A percentile compares a stretch with the other conserved stretches of the same genome.
phyloP scores from a whole-genome alignment of 108 stramenopile genomes.

The Skeletonema marinoi region DNA sequence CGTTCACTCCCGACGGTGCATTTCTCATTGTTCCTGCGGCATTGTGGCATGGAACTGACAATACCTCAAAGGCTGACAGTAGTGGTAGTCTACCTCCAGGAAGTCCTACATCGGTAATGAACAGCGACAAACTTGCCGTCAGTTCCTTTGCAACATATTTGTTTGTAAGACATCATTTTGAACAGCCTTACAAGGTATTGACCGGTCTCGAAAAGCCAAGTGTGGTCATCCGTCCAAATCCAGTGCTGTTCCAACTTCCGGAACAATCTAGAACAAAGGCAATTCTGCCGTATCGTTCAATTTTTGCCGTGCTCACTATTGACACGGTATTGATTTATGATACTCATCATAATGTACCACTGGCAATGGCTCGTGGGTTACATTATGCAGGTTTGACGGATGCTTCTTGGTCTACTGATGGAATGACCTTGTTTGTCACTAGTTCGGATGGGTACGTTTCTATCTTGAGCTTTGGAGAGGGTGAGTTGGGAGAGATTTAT shows the following conservation, averaged over 20 bases:
- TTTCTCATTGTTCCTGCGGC: conserved; percentile 90
- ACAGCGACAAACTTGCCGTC: conserved; percentile 20
- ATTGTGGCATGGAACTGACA: conserved; percentile 62
- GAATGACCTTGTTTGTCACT: conserved; percentile 71
- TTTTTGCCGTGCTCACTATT: conserved; percentile 85
- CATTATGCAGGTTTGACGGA: conserved; percentile 90
- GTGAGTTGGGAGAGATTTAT: conserved; percentile 74
- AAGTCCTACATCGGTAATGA: conserved; percentile 6
- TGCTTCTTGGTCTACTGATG: conserved; percentile 85
- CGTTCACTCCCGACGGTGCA: conserved; percentile 91
- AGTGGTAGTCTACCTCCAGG: conserved; percentile 4
- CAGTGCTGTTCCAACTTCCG: conserved; percentile 77
- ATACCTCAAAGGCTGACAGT: not conserved
- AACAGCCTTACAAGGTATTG: conserved; percentile 80
- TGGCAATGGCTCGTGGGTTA: conserved; percentile 68
- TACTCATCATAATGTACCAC: conserved; percentile 71
- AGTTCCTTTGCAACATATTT: conserved; percentile 74
- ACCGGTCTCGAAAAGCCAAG: conserved; percentile 85
- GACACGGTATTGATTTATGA: conserved; percentile 85
- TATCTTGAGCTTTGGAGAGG: conserved; percentile 70
- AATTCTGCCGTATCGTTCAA: conserved; percentile 66
- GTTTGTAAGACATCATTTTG: conserved; percentile 80
- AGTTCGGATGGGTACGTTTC: conserved; percentile 89
- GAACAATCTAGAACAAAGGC: conserved; percentile 20
- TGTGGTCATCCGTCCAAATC: conserved; percentile 81